These are phyloP conservation scores for Chaetomiaceae sp. DNA, from an alignment of 2,329 filamentous ascomycete genomes.

Conservation along the genomic window DNA sequence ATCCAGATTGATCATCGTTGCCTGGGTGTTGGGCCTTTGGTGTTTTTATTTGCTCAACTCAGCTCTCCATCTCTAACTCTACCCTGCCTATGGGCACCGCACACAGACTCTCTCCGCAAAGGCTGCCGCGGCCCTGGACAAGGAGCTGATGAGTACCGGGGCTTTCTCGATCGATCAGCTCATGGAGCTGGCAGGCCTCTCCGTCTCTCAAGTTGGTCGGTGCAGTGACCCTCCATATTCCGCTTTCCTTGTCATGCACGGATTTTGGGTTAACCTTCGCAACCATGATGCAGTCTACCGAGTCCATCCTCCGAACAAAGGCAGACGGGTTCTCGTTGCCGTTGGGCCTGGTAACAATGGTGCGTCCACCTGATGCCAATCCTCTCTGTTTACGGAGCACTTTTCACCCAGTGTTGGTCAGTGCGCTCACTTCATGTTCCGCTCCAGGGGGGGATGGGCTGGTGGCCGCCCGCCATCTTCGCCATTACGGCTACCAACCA, in stretches of 20 bases:
- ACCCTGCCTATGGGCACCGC: no score
- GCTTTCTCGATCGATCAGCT: conserved; percentile 94
- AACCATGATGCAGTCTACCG: conserved; percentile 62
- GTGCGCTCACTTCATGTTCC: conserved; percentile 19
- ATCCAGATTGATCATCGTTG: no score
- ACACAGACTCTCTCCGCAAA: conserved; percentile 79
- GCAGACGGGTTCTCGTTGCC: conserved; percentile 74
- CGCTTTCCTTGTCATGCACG: not conserved
- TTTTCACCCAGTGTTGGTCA: conserved; percentile 14
- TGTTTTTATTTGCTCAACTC: no score
- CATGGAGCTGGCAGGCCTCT: conserved; percentile 93
- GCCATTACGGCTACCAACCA: conserved; percentile 86
- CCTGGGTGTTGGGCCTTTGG: no score
- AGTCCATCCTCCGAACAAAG: conserved; percentile 69
- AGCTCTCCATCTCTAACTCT: no score
- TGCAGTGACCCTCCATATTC: conserved; percentile 5
- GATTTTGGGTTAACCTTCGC: conserved; percentile 7
- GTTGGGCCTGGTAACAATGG: conserved; percentile 80
- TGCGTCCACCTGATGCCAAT: no score
- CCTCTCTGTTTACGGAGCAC: no score
- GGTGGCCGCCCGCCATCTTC: conserved; percentile 86
- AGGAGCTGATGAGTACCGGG: conserved; percentile 83
- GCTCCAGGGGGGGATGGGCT: conserved; percentile 85
- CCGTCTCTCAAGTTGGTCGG: conserved; percentile 82
- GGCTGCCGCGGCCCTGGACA: conserved; percentile 82